Conservation (phyloP, 1,284 basidiomycete genomes). For the Boletellus dicymbophilus region DNA sequence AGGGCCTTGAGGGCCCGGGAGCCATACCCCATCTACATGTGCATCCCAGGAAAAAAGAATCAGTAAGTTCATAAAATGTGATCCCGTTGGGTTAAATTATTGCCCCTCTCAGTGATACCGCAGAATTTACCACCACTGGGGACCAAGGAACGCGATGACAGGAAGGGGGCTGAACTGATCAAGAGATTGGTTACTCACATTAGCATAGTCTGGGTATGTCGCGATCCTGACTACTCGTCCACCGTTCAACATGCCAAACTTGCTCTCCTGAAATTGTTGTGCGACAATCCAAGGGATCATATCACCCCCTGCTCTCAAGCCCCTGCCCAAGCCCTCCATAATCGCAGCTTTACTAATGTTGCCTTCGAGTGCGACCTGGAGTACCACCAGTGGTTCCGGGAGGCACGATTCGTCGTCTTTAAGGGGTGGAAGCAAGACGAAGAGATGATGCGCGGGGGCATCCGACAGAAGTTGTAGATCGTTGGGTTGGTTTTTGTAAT, state of each 20-base stretch:
- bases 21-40: conserved; percentile 91
- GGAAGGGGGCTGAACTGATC: neutral
- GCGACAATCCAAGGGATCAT: conserved; percentile 98
- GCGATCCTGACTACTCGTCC: conserved; percentile 94
- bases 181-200: conserved; percentile 47
- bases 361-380: conserved; percentile 96
- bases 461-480: conserved; percentile 97
- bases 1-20: conserved; percentile 88
- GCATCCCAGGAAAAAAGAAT: neutral
- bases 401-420: conserved; percentile 84
- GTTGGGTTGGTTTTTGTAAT: conserved; percentile 99
- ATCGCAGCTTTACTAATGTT: conserved; percentile 89
- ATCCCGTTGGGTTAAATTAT: neutral
- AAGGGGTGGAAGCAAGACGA: conserved; percentile 92
- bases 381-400: conserved; percentile 92
- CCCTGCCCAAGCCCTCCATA: conserved; percentile 82
- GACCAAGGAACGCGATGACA: neutral
- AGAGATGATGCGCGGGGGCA: conserved; percentile 96
- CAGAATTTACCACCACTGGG: neutral
- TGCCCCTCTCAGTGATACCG: neutral
- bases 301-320: conserved; percentile 88
- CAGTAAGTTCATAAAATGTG: conserved; percentile 3
- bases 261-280: conserved; percentile 96
- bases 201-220: conserved; percentile 95
- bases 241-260: conserved; percentile 92